Conservation (phyloP, 2,329 filamentous ascomycete genomes). For the Fusarium euwallaceae region DNA sequence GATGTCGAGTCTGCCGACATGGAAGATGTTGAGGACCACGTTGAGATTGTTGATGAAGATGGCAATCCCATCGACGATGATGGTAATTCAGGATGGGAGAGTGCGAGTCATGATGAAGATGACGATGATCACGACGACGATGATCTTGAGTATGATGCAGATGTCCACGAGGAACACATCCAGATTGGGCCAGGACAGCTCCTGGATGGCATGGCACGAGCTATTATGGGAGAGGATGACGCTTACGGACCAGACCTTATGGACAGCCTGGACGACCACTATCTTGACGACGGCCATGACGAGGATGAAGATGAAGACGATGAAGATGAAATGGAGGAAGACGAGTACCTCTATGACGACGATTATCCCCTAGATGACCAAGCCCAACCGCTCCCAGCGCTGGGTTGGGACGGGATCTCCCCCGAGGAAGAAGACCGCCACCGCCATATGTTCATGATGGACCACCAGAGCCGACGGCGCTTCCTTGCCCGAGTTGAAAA, state of each 20-base stretch:
- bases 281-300: constrained; percentile 68
- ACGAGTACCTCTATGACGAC: constrained; percentile 73
- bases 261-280: constrained; percentile 65
- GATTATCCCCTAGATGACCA: constrained; percentile 66
- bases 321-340: constrained; percentile 78
- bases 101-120: constrained; percentile 69
- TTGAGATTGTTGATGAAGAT: constrained; percentile 74
- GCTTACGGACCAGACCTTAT: constrained; percentile 66
- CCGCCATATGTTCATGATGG: constrained; percentile 63
- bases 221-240: constrained; percentile 66
- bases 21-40: constrained; percentile 66
- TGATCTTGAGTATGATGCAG: constrained; percentile 67
- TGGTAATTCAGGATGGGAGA: constrained; percentile 72
- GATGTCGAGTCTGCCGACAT: constrained; percentile 59
- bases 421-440: constrained; percentile 64
- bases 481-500: constrained; percentile 53
- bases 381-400: constrained; percentile 59
- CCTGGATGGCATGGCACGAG: constrained; percentile 68
- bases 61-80: constrained; percentile 71
- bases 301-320: constrained; percentile 73
- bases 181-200: constrained; percentile 60
- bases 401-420: constrained; percentile 70
- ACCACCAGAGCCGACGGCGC: constrained; percentile 60
- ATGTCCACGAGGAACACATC: constrained; percentile 66
- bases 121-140: constrained; percentile 66